These are phyloP conservation scores for Exophiala bonariae DNA, from an alignment of 2,329 filamentous ascomycete species.

Conservation along the genomic window DNA sequence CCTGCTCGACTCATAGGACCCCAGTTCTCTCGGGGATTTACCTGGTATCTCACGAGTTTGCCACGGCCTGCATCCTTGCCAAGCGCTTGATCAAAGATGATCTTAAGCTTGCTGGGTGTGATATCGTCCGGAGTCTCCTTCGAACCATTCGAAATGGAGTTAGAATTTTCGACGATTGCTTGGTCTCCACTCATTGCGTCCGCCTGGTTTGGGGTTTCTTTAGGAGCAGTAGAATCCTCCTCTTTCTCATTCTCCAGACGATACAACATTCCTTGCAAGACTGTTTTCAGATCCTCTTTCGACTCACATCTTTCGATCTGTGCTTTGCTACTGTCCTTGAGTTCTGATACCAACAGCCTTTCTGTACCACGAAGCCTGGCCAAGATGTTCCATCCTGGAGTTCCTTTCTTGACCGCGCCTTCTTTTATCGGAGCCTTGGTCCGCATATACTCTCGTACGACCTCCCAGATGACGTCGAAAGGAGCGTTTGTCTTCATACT, in stretches of 20 bases:
- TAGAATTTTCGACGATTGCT: neutral
- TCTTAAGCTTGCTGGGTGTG: conserved; percentile 49
- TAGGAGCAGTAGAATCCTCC: conserved; percentile 27
- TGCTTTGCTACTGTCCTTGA: conserved; percentile 39
- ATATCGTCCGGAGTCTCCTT: conserved; percentile 30
- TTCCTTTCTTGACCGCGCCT: conserved; percentile 67
- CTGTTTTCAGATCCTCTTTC: conserved; percentile 41
- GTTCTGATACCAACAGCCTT: conserved; percentile 35
- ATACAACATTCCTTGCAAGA: conserved; percentile 46
- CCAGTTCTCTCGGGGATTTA: conserved; percentile 91
- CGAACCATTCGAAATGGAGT: conserved; percentile 1
- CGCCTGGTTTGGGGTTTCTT: conserved; percentile 23
- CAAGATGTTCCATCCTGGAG: conserved; percentile 71
- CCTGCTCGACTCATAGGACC: conserved; percentile 68
- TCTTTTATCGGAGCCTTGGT: conserved; percentile 78
- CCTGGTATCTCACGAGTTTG: conserved; percentile 80
- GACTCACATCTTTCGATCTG: conserved; percentile 34
- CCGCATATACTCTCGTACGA: conserved; percentile 88
- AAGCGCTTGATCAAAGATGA: conserved; percentile 78
- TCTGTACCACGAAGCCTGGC: conserved; percentile 32
- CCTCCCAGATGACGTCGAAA: conserved; percentile 85
- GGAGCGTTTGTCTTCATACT: conserved; percentile 93
- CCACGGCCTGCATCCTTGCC: conserved; percentile 68
- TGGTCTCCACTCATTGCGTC: conserved; percentile 27
- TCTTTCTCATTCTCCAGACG: conserved; percentile 30